Conservation (phyloP, 345 rosid genomes). For the Durio zibethinus region DNA sequence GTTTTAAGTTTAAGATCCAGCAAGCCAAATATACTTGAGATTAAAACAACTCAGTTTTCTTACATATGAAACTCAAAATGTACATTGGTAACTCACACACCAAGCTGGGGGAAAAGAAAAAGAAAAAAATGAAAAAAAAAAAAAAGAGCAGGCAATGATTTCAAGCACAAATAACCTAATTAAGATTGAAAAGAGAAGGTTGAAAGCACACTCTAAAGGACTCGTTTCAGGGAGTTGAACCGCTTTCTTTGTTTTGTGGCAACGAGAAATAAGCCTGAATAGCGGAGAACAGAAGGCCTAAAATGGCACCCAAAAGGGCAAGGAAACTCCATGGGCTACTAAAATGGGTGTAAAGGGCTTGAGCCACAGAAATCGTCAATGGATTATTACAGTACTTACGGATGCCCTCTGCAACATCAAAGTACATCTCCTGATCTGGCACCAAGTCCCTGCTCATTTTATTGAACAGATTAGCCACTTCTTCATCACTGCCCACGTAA, state of each 20-base stretch:
- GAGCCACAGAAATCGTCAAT: neutral
- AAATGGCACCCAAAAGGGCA: neutral
- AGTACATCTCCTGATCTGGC: neutral
- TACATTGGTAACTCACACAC: no score
- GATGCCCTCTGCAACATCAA: neutral
- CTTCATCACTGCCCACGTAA: slow-evolving; percentile 6
- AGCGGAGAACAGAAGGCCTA: neutral
- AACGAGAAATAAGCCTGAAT: neutral
- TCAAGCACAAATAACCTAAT: no score
- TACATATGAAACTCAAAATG: no score
- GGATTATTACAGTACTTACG: neutral
- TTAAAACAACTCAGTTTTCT: no score
- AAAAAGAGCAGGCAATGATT: no score
- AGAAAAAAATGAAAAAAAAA: no score
- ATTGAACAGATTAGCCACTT: slow-evolving; percentile 16
- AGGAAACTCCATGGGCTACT: neutral
- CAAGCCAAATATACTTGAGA: no score
- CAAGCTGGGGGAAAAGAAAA: no score
- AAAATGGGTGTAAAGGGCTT: neutral
- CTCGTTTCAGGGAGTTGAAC: neutral
- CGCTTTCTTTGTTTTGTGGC: no score
- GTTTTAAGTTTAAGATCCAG: no score
- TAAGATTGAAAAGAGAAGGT: no score
- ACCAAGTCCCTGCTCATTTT: neutral
- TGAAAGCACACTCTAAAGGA: neutral